Percentiles rank a stretch among this genome's conserved stretches.
Evolutionary conservation across 2,329 filamentous ascomycete genomes (phyloP).

Genomic region (Claviceps fusiformis): DNA sequence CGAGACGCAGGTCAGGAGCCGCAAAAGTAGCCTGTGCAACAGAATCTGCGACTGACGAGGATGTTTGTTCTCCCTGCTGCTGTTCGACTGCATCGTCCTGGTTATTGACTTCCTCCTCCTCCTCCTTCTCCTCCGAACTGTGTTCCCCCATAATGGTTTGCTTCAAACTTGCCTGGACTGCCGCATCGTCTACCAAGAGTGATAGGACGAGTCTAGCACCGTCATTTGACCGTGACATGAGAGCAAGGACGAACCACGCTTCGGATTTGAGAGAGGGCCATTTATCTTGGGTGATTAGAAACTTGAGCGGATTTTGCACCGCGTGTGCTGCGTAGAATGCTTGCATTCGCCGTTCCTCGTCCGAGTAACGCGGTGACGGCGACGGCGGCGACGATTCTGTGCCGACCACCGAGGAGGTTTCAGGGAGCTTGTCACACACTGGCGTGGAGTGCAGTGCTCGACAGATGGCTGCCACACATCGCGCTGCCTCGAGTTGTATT

Average conservation of each 20-base stretch:
- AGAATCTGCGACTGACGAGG: conserved; percentile 12
- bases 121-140: not conserved
- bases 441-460: conserved; percentile 37
- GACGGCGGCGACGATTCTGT: not conserved
- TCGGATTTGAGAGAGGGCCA: conserved; percentile 48
- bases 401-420: conserved; percentile 7
- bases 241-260: conserved; percentile 47
- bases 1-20: conserved; percentile 21
- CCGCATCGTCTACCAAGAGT: conserved; percentile 27
- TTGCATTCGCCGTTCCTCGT: conserved; percentile 10
- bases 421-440: conserved; percentile 16
- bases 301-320: conserved; percentile 30
- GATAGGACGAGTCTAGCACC: conserved; percentile 33
- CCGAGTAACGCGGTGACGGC: not conserved
- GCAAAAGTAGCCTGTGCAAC: conserved; percentile 6
- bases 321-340: conserved; percentile 34
- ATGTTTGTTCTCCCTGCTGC: conserved; percentile 2
- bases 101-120: not conserved
- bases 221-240: conserved; percentile 39
- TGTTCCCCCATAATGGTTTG: conserved; percentile 25
- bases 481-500: conserved; percentile 45
- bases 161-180: conserved; percentile 30
- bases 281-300: conserved; percentile 41
- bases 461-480: conserved; percentile 38
- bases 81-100: conserved; percentile 3